Evolutionary conservation across 2,329 filamentous ascomycete species (phyloP).

Genomic region (Ophiocordyceps camponoti-rufipedis): DNA sequence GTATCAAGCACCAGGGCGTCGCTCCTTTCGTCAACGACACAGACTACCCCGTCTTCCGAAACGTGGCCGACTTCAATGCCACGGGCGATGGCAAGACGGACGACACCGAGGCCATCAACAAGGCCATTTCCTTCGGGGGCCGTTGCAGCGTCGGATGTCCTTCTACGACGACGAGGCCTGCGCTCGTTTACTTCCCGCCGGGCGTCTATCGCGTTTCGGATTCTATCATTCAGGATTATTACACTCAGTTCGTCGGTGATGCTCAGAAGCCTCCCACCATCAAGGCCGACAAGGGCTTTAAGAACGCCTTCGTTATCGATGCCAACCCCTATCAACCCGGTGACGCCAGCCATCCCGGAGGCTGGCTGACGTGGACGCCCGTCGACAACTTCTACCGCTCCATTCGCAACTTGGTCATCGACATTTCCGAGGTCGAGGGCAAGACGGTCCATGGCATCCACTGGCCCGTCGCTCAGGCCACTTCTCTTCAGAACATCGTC

Average conservation of each 20-base stretch:
- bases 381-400: constrained; percentile 5
- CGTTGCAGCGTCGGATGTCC: constrained; percentile 42
- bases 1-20: constrained; percentile 49
- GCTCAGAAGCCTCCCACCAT: constrained; percentile 52
- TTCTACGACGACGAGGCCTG: constrained; percentile 67
- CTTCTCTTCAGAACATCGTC: constrained; percentile 7
- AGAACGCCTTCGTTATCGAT: constrained; percentile 2
- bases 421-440: not conserved
- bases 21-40: constrained; percentile 34
- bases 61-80: not conserved
- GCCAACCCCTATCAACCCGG: constrained; percentile 4
- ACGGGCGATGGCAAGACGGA: constrained; percentile 1
- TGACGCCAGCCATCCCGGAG: no score
- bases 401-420: constrained; percentile 5
- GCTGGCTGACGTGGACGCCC: not conserved
- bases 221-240: constrained; percentile 75
- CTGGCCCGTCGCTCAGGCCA: constrained; percentile 10
- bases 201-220: constrained; percentile 69
- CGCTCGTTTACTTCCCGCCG: constrained; percentile 78
- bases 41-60: constrained; percentile 42
- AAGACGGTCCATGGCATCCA: constrained; percentile 4
- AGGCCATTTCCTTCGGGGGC: not conserved
- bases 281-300: constrained; percentile 13
- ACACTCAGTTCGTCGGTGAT: constrained; percentile 85
- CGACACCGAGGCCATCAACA: constrained; percentile 1